These are phyloP conservation scores for Didymella arachidicola DNA, from an alignment of 2,329 filamentous ascomycete species.

Conservation along the genomic window DNA sequence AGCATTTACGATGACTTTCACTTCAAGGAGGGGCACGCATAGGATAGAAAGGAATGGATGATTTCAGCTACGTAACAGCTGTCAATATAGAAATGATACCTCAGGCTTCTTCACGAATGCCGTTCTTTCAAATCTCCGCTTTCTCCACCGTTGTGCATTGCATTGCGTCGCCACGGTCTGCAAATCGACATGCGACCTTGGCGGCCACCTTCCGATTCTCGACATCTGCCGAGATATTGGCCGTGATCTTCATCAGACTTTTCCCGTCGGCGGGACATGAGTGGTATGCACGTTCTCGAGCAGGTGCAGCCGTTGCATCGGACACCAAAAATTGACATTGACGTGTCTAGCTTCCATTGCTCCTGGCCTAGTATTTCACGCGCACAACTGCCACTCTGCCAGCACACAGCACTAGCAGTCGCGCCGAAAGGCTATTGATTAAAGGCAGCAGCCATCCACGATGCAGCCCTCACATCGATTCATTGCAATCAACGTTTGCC, in stretches of 20 bases:
- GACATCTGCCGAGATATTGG: slow-evolving; percentile 4
- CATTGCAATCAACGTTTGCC: neutral
- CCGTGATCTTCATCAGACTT: neutral
- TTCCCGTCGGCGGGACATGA: neutral
- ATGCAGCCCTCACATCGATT: neutral
- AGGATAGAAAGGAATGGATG: slow-evolving; percentile 11
- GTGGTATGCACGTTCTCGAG: slow-evolving; percentile 1
- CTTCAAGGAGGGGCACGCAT: slow-evolving; percentile 16
- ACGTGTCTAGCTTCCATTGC: slow-evolving; percentile 31
- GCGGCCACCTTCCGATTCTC: slow-evolving; percentile 17
- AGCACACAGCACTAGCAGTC: slow-evolving; percentile 8
- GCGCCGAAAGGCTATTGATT: neutral
- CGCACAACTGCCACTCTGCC: neutral
- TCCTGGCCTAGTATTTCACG: slow-evolving; percentile 10
- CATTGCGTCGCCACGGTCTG: slow-evolving; percentile 2
- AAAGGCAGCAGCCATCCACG: neutral
- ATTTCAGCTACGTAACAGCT: slow-evolving; percentile 19
- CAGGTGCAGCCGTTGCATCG: slow-evolving; percentile 15
- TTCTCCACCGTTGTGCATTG: slow-evolving; percentile 10
- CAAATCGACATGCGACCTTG: slow-evolving; percentile 10
- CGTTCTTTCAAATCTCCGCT: slow-evolving; percentile 5
- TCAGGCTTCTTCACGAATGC: slow-evolving; percentile 23
- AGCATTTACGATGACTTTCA: slow-evolving; percentile 8
- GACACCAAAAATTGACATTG: slow-evolving; percentile 17
- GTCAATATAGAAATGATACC: slow-evolving; percentile 35